Conservation (phyloP, 164 flowering plant genomes). For the Echeveria elegans region DNA sequence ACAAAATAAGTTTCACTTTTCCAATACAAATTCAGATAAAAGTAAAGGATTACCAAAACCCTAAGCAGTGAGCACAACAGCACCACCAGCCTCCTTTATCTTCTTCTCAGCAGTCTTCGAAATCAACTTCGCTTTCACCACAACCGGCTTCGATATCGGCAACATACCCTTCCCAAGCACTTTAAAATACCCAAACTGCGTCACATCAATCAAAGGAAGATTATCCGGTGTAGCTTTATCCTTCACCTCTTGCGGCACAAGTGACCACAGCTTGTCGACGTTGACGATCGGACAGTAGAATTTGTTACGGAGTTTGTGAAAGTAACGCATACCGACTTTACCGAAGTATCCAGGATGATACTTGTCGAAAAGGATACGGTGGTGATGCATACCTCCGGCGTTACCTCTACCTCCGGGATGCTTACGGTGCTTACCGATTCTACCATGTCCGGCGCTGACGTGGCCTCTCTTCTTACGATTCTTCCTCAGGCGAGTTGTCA, state of each 20-base stretch:
- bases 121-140: neutral
- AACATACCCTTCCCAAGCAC: slow-evolving; percentile 17
- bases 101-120: neutral
- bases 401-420: slow-evolving; percentile 34
- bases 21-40: neutral
- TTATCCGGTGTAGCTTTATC: slow-evolving; percentile 19
- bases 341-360: slow-evolving; percentile 38
- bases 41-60: slow-evolving; percentile 13
- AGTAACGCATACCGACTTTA: slow-evolving; percentile 36
- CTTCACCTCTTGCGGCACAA: neutral
- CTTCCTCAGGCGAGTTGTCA: slow-evolving; percentile 33
- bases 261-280: neutral
- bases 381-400: slow-evolving; percentile 13
- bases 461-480: slow-evolving; percentile 32
- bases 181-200: slow-evolving; percentile 22
- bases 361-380: slow-evolving; percentile 35
- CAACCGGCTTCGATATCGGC: slow-evolving; percentile 26
- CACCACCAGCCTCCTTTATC: neutral
- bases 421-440: slow-evolving; percentile 36
- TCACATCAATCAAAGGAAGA: slow-evolving; percentile 26
- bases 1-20: no score
- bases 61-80: slow-evolving; percentile 25
- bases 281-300: neutral
- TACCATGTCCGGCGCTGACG: slow-evolving; percentile 14
- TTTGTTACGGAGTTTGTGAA: slow-evolving; percentile 32